Evolutionary conservation across 75 land plant genomes (phyloP).

Genomic region (Pinus albicaulis): DNA sequence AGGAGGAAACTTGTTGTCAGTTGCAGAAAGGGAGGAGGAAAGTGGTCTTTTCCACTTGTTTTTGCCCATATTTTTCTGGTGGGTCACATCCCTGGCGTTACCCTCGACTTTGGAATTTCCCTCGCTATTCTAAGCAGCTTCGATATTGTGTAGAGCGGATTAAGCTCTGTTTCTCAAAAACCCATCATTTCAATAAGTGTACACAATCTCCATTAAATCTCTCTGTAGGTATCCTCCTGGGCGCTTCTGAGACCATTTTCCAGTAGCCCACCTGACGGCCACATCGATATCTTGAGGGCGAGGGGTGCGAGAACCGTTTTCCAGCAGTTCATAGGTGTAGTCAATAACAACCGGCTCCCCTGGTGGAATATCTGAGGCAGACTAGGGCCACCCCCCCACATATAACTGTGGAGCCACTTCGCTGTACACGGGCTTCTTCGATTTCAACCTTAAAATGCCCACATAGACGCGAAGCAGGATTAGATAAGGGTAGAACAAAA

Average conservation of each 20-base stretch:
- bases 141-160: too few relatives aligned
- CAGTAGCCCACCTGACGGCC: conserved; percentile 78
- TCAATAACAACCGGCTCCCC: conserved; percentile 75
- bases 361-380: conserved; percentile 45
- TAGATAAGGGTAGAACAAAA: conserved; percentile 58
- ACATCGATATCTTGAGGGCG: conserved; percentile 55
- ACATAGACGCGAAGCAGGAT: conserved; percentile 40
- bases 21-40: too few relatives aligned
- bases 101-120: too few relatives aligned
- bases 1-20: too few relatives aligned
- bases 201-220: too few relatives aligned
- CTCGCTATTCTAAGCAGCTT: too few relatives aligned
- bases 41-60: too few relatives aligned
- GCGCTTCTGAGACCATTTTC: conserved; percentile 39
- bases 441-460: conserved; percentile 33
- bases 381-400: conserved; percentile 89
- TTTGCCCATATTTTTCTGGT: too few relatives aligned
- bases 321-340: conserved; percentile 95
- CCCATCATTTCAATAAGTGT: too few relatives aligned
- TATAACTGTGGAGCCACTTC: conserved; percentile 63
- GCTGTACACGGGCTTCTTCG: conserved; percentile 51
- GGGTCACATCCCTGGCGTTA: too few relatives aligned
- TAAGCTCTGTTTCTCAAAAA: too few relatives aligned
- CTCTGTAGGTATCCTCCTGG: too few relatives aligned
- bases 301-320: conserved; percentile 78